A percentile compares a stretch with the other conserved stretches of the same genome.
Evolutionary conservation across 495 filamentous ascomycete species (phyloP).

Genomic region (Ascodesmis nigricans): DNA sequence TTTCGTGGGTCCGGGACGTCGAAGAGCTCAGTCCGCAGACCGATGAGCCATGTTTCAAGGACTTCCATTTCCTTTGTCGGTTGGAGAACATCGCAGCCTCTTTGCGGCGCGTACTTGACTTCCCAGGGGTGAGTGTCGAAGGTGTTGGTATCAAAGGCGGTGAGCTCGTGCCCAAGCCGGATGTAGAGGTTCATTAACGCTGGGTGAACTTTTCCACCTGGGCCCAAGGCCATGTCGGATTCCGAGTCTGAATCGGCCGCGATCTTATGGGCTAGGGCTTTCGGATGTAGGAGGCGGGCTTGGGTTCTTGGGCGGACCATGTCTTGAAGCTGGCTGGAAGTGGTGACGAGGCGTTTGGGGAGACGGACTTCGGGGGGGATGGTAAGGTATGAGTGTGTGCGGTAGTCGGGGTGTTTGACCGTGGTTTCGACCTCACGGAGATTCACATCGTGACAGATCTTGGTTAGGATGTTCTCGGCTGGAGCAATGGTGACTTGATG

Average conservation of each 20-base stretch:
- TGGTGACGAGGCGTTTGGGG: constrained; percentile 21
- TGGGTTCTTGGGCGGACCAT: constrained; percentile 11
- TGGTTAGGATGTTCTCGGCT: constrained; percentile 8
- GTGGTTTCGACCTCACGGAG: constrained; percentile 30
- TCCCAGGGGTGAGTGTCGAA: constrained; percentile 57
- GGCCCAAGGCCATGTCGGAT: constrained; percentile 15
- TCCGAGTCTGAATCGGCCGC: constrained; percentile 25
- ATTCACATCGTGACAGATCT: constrained; percentile 22
- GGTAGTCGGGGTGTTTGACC: constrained; percentile 16
- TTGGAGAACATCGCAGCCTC: constrained; percentile 55
- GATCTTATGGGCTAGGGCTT: constrained; percentile 17
- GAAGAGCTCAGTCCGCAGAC: constrained; percentile 49
- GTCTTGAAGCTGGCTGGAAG: constrained; percentile 21
- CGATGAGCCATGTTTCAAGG: constrained; percentile 66
- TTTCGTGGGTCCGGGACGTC: constrained; percentile 23
- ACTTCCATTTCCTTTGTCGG: constrained; percentile 43
- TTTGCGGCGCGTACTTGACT: constrained; percentile 66
- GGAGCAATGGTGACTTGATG: constrained; percentile 5
- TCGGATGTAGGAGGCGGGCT: constrained; percentile 16
- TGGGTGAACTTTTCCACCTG: constrained; percentile 14
- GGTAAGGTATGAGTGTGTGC: constrained; percentile 11
- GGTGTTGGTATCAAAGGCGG: constrained; percentile 56
- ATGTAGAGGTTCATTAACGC: constrained; percentile 31
- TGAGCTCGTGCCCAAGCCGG: constrained; percentile 36
- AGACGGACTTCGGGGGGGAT: constrained; percentile 13